Percentiles rank a stretch among this genome's conserved stretches.
Conservation (phyloP, 371 early-diverging fungal genomes). For the Blakeslea trispora region DNA sequence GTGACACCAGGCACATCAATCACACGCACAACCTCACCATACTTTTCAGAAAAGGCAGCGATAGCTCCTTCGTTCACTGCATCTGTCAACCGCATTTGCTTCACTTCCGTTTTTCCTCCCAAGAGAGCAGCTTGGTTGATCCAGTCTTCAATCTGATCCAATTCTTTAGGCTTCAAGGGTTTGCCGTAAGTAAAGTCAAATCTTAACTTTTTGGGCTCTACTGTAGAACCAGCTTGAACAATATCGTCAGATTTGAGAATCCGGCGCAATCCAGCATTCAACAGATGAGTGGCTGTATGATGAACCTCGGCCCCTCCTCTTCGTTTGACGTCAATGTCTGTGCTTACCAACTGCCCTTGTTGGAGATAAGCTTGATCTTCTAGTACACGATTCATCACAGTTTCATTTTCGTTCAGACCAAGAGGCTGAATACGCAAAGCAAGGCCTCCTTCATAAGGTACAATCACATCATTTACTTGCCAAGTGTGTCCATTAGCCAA, state of each 20-base stretch:
- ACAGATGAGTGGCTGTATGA: slow-evolving; percentile 79
- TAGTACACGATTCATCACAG: slow-evolving; percentile 22
- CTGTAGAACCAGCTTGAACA: slow-evolving; percentile 75
- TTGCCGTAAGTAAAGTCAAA: slow-evolving; percentile 77
- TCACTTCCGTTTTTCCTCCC: neutral
- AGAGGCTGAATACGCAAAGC: slow-evolving; percentile 32
- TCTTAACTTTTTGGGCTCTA: slow-evolving; percentile 62
- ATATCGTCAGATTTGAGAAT: slow-evolving; percentile 58
- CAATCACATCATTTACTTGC: slow-evolving; percentile 54
- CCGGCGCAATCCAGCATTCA: slow-evolving; percentile 69
- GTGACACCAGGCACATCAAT: slow-evolving; percentile 63
- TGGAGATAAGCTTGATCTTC: slow-evolving; percentile 49
- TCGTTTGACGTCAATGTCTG: slow-evolving; percentile 53
- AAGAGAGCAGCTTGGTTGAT: slow-evolving; percentile 43
- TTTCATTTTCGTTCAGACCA: neutral
- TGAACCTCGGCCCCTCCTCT: slow-evolving; percentile 70
- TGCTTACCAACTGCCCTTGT: slow-evolving; percentile 43
- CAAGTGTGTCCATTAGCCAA: slow-evolving; percentile 52
- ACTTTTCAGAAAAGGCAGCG: slow-evolving; percentile 72
- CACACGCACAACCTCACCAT: slow-evolving; percentile 65
- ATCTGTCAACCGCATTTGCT: slow-evolving; percentile 59
- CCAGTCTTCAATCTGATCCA: slow-evolving; percentile 54
- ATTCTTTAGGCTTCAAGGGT: slow-evolving; percentile 56
- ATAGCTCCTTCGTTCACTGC: slow-evolving; percentile 68
- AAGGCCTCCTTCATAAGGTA: slow-evolving; percentile 59